A percentile compares a stretch with the other conserved stretches of the same genome.
These are phyloP conservation scores for Cucurbita moschata DNA, from an alignment of 306 rosid species.

Conservation along the genomic window DNA sequence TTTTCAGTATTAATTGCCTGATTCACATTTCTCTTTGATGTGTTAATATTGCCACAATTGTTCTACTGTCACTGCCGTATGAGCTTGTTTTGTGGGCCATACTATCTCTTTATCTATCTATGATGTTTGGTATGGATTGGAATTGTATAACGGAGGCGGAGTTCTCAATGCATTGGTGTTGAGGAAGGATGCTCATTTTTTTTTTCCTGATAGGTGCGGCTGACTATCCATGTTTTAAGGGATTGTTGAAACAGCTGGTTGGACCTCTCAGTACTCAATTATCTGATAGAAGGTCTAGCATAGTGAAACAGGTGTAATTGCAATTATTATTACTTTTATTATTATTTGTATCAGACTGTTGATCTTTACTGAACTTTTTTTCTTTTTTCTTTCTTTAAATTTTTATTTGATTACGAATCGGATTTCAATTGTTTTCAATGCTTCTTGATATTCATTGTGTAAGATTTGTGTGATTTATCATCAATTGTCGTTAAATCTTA, in stretches of 20 bases:
- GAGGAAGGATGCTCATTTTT: conserved; percentile 1
- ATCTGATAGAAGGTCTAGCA: conserved; percentile 93
- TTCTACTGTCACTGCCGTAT: background rate
- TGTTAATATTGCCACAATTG: background rate
- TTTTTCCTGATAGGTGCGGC: conserved; percentile 57
- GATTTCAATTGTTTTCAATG: background rate
- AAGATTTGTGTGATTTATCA: background rate
- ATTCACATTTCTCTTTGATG: background rate
- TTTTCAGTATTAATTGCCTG: background rate
- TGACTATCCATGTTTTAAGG: conserved; percentile 72
- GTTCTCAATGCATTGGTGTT: background rate
- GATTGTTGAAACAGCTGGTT: conserved; percentile 83
- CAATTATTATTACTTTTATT: background rate
- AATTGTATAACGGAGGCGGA: background rate
- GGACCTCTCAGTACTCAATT: conserved; percentile 82
- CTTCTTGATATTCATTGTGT: background rate
- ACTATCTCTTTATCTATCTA: background rate
- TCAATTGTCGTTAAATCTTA: background rate
- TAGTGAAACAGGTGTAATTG: conserved; percentile 83
- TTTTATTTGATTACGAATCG: background rate
- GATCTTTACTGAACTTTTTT: conserved; percentile 1
- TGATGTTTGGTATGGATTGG: background rate
- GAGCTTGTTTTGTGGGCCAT: background rate
- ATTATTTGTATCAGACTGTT: conserved; percentile 3
- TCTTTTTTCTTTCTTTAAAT: background rate